Percentiles rank a stretch among this genome's conserved stretches.
These are phyloP conservation scores for Citrus glauca DNA, from an alignment of 345 rosid genomes.

Conservation along the genomic window DNA sequence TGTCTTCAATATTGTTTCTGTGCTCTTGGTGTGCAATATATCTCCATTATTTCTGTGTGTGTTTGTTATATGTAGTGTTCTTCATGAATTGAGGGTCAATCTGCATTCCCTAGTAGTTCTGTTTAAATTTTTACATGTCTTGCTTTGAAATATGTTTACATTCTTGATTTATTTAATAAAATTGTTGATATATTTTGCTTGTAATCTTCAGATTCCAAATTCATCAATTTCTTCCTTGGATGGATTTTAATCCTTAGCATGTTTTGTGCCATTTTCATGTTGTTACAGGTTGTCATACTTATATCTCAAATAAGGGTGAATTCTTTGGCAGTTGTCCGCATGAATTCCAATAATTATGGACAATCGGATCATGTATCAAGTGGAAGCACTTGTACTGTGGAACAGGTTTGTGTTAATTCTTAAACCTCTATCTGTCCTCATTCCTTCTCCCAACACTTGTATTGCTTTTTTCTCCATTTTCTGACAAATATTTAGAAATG, in stretches of 20 bases:
- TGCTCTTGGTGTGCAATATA: neutral
- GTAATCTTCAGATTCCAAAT: neutral
- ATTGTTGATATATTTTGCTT: neutral
- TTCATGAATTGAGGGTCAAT: neutral
- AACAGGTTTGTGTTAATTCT: constrained; percentile 52
- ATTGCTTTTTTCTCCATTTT: too few species aligned
- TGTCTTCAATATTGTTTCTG: neutral
- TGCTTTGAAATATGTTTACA: neutral
- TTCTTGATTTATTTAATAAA: neutral
- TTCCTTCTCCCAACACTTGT: neutral
- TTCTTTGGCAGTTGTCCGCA: constrained; percentile 65
- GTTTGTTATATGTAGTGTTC: neutral
- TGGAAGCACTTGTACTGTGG: constrained; percentile 48
- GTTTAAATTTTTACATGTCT: neutral
- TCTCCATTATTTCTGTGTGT: neutral
- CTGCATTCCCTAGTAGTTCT: neutral
- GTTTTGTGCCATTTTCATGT: constrained; percentile 17
- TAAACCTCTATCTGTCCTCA: neutral
- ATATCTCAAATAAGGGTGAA: constrained; percentile 78
- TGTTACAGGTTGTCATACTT: constrained; percentile 56
- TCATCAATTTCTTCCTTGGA: neutral
- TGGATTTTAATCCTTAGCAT: neutral
- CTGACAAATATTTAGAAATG: neutral
- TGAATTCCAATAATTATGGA: constrained; percentile 47
- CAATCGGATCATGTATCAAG: constrained; percentile 29